Evolutionary conservation across 257 asterid genomes (phyloP).

Genomic region (Ilex asprella): DNA sequence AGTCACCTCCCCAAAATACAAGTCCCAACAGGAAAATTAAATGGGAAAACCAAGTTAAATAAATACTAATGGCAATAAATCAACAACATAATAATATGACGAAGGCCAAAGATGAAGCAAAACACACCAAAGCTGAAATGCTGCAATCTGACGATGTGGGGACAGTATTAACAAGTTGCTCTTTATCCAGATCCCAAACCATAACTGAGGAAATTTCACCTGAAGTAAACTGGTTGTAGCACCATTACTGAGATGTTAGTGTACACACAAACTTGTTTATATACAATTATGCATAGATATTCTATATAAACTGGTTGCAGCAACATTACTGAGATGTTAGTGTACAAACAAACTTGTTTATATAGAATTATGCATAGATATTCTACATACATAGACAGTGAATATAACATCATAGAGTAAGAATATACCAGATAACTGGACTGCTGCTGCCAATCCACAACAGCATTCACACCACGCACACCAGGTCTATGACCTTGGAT

Average conservation of each 20-base stretch:
- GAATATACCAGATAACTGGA: constrained; percentile 59
- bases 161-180: constrained; percentile 72
- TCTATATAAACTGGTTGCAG: constrained; percentile 37
- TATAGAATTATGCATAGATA: not conserved
- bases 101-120: not conserved
- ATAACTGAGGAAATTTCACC: constrained; percentile 82
- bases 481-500: constrained; percentile 88
- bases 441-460: constrained; percentile 99
- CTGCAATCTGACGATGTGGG: constrained; percentile 73
- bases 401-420: not conserved
- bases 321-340: constrained; percentile 8
- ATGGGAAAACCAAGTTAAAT: not conserved
- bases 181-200: constrained; percentile 99
- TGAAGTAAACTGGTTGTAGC: constrained; percentile 56
- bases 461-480: constrained; percentile 80
- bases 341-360: not conserved
- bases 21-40: too few relatives aligned
- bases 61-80: not conserved
- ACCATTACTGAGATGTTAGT: constrained; percentile 11
- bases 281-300: too few relatives aligned
- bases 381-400: constrained; percentile 10
- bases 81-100: not conserved
- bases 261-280: not conserved
- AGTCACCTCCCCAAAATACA: too few relatives aligned
- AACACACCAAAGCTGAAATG: constrained; percentile 87